Base-by-base conservation (phyloP, 2,329 filamentous ascomycete genomes). In the Exophiala mesophila region DNA sequence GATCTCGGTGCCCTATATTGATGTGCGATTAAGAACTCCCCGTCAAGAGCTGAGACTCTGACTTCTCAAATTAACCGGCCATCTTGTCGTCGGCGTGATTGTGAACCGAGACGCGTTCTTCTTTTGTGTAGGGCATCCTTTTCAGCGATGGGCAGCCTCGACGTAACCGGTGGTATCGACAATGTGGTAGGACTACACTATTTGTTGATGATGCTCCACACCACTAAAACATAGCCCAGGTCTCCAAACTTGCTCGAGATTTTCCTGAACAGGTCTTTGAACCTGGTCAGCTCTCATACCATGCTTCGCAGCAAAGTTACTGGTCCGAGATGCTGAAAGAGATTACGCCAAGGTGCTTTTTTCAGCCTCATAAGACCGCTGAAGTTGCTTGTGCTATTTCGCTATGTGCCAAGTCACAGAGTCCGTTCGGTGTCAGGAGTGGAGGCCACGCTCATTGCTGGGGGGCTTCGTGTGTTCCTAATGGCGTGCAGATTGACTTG, bases 231-330 rank as follows among this genome's bases (percentile, higher is more conserved):
- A n/a, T n/a, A n/a, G n/a, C n/a, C n/a, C n/a, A n/a, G n/a, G n/a
- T n/a, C n/a, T n/a, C n/a, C n/a, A n/a, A n/a, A n/a, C n/a, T n/a
- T n/a, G n/a, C n/a, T n/a, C n/a, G n/a, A n/a, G 36, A 38, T 21
- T 38, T 26, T 28, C 36, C 36, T 26, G 10, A 28, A 29, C 36
- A 38, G 23, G 18, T 38, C 36, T 38, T 38, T 21, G 16, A 7
- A 12, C 20, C n/a, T 8, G 18, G 20, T 12, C n/a, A 38, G 3
- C 10, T 23, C 13, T 13, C 19, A 19, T 38, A 38, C 21, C 5
- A 24, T 9, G n/a, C 36, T 28, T n/a, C 12, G 6, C 36, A 38
- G 21, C n/a, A 29, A 16, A 38, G 36, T 29, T 38, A 38, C 23
- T 38, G 19, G 19, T 38, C 36, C 20, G 36, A 19, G 9, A 38